These are phyloP conservation scores for Fomitopsis pulvina DNA, from an alignment of 768 basidiomycete genomes.

Conservation along the genomic window DNA sequence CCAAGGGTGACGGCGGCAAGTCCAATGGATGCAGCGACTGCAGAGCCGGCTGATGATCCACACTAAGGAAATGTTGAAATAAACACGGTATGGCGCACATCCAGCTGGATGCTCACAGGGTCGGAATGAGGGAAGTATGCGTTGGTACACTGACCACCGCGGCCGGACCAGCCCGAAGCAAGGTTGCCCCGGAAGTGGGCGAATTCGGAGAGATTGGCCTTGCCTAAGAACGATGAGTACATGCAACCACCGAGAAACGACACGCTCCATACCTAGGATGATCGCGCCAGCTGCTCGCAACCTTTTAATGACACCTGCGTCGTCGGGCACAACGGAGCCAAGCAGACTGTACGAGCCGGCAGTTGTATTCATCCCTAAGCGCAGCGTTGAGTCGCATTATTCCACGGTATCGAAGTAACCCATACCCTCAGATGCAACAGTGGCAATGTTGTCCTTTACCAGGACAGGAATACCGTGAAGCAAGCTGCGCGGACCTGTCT, in stretches of 20 bases:
- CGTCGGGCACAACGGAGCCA: constrained; percentile 20
- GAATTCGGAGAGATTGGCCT: constrained; percentile 34
- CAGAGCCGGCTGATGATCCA: constrained; percentile 39
- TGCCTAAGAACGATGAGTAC: constrained; percentile 18
- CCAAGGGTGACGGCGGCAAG: constrained; percentile 37
- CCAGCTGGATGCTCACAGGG: constrained; percentile 17
- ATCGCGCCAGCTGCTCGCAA: constrained; percentile 26
- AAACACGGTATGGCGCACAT: background rate
- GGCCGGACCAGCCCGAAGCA: constrained; percentile 34
- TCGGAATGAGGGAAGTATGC: constrained; percentile 34
- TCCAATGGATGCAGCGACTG: constrained; percentile 32
- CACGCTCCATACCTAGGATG: constrained; percentile 19
- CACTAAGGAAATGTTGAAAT: constrained; percentile 3
- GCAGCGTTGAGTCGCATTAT: background rate
- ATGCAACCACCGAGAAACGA: background rate
- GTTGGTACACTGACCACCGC: constrained; percentile 34
- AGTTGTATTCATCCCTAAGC: constrained; percentile 30
- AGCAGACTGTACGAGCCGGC: constrained; percentile 22
- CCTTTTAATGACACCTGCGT: constrained; percentile 18
- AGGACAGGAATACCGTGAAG: constrained; percentile 31
- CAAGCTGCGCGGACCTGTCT: constrained; percentile 19
- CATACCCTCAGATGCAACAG: constrained; percentile 23
- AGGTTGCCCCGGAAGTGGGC: constrained; percentile 29
- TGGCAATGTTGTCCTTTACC: constrained; percentile 31
- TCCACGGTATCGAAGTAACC: background rate